Evolutionary conservation across 2,329 filamentous ascomycete genomes (phyloP), one percentile per base, ranked within the genome.

Genomic region (Myriosclerotinia duriaeana): DNA sequence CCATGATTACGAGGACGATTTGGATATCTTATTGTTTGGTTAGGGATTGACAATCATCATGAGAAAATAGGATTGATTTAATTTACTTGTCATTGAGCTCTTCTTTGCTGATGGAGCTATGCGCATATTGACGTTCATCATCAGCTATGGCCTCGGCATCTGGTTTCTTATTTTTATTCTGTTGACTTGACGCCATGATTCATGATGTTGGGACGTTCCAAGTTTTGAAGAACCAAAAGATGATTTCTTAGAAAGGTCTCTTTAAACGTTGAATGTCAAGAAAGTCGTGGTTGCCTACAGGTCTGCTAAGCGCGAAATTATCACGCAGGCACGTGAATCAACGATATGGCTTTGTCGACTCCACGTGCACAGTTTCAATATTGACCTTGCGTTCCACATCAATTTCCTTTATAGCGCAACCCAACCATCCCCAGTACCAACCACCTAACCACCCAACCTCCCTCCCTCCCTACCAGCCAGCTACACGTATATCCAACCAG

Each of bases 1-100:
- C 87, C 87, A 72, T 90, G 86, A 71, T 98, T 99, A 69, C 81
- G 85, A 4, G 95, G 95, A 3, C 93, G 87, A 74, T 92, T 88
- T 3, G 93, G 92, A 75, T 91, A 96, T 75, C 89, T 92, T 67
- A 22, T n/a, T 12, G 6, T 53, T 50, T 36, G 1, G 15, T 55
- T 36, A 48, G 40, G 62, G 20, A 30, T 26, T 30, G 48, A 36
- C 52, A 14, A 44, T 36, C 11, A 22, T 14, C n/a, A 15, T 14
- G 38, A 34, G 17, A 17, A 22, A 15, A 17, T 44, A 5, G n/a
- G n/a, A 36, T 46, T 22, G 12, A 55, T 34, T 46, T 8, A 17
- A 64, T 72, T 67, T 67, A 74, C 73, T 73, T 73, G 26, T 66
- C 55, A 52, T 73, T 56, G 40, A 74, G 67, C 46, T 73, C 72